phyloP scores from a whole-genome alignment of 148 eudicot species.

The Pharnaceum exiguum region DNA sequence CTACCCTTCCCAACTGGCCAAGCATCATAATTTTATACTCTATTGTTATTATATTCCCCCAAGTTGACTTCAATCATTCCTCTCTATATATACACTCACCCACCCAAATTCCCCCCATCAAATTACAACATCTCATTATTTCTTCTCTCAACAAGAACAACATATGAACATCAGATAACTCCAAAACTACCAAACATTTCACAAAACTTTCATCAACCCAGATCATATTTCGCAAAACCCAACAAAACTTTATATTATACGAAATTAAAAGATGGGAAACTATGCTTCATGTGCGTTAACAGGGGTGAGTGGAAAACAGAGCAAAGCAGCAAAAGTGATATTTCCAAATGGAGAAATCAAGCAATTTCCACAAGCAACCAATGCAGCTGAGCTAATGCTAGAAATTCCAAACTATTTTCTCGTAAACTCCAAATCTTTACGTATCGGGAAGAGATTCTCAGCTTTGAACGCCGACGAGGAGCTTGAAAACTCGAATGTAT shows the following conservation, averaged over 20 bases:
- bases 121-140: not conserved
- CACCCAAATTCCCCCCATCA: constrained; percentile 1
- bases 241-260: not conserved
- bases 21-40: constrained; percentile 11
- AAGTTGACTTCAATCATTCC: constrained; percentile 13
- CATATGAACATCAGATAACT: not conserved
- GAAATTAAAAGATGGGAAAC: constrained; percentile 51
- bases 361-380: constrained; percentile 35
- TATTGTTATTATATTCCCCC: not conserved
- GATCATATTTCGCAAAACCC: too few relatives aligned
- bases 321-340: constrained; percentile 39
- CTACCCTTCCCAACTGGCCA: constrained; percentile 11
- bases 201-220: not conserved
- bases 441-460: constrained; percentile 48
- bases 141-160: not conserved
- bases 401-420: constrained; percentile 62
- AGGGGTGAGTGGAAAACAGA: constrained; percentile 18
- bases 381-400: constrained; percentile 85
- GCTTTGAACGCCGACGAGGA: constrained; percentile 84
- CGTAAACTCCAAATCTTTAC: constrained; percentile 45
- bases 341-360: constrained; percentile 70
- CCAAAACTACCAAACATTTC: not conserved
- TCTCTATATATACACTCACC: constrained; percentile 7
- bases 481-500: constrained; percentile 50
- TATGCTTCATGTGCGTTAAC: constrained; percentile 62